Percentiles rank a stretch among this genome's conserved stretches.
These are phyloP conservation scores for Salvia rosmarinus DNA, from an alignment of 257 asterid species.

Conservation along the genomic window DNA sequence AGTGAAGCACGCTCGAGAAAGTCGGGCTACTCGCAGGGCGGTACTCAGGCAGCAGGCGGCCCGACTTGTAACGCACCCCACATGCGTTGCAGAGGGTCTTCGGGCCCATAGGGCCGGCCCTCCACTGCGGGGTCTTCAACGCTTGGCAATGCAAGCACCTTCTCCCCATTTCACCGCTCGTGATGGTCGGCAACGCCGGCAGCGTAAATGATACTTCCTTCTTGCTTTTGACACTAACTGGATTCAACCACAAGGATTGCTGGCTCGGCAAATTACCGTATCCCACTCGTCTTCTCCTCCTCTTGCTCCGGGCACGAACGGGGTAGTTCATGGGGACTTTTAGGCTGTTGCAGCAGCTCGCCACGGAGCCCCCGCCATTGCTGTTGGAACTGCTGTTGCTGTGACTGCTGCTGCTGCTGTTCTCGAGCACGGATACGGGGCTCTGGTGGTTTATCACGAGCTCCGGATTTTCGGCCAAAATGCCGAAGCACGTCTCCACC, in stretches of 20 bases:
- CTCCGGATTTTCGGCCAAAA: conserved; percentile 52
- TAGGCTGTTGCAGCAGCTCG: conserved; percentile 61
- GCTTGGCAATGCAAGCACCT: conserved; percentile 80
- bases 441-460: conserved; percentile 55
- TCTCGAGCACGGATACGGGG: conserved; percentile 77
- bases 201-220: conserved; percentile 32
- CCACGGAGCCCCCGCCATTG: conserved; percentile 37
- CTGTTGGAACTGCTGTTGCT: conserved; percentile 33
- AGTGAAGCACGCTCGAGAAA: conserved; percentile 60
- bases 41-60: conserved; percentile 87
- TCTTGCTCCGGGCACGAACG: conserved; percentile 65
- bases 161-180: conserved; percentile 50
- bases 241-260: conserved; percentile 41
- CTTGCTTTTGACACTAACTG: conserved; percentile 41
- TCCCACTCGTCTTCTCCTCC: conserved; percentile 40
- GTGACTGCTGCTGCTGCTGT: conserved; percentile 54
- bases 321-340: conserved; percentile 61
- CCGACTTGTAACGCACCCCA: conserved; percentile 87
- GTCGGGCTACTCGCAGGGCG: conserved; percentile 91
- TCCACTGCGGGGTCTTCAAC: conserved; percentile 91
- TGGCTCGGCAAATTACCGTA: conserved; percentile 36
- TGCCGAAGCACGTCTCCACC: conserved; percentile 70
- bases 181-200: conserved; percentile 34
- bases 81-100: conserved; percentile 91
- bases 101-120: conserved; percentile 89